Percentiles rank a stretch among this genome's conserved stretches.
Evolutionary conservation across 2,329 filamentous ascomycete species (phyloP).

Genomic region (Curvularia sp.): DNA sequence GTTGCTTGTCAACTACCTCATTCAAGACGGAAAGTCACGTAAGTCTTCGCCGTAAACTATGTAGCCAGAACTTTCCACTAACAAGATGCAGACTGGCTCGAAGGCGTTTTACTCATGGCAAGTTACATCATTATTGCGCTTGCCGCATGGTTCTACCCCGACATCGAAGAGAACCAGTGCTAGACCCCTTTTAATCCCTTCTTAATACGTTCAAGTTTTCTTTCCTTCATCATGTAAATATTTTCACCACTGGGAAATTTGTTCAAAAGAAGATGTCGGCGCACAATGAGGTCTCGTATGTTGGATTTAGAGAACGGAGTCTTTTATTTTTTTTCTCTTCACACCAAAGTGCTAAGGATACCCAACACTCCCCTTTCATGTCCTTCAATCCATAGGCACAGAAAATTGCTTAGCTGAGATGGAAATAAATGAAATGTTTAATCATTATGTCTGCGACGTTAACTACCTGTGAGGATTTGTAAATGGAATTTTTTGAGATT

Average conservation of each 20-base stretch:
- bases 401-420: not conserved
- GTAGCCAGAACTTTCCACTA: conserved; percentile 17
- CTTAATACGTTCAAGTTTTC: not conserved
- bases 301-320: conserved; percentile 2
- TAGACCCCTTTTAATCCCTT: conserved; percentile 10
- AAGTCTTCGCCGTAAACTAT: conserved; percentile 23
- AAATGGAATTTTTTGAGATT: no score
- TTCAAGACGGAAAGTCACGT: conserved; percentile 64
- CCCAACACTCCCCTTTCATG: conserved; percentile 6
- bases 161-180: conserved; percentile 30
- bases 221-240: conserved; percentile 5
- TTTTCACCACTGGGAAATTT: not conserved
- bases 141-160: conserved; percentile 61
- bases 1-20: conserved; percentile 68
- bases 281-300: not conserved
- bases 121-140: conserved; percentile 69
- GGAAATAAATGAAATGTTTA: not conserved
- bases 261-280: not conserved
- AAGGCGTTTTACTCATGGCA: conserved; percentile 66
- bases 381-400: conserved; percentile 2
- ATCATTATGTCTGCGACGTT: no score
- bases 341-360: conserved; percentile 14
- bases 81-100: conserved; percentile 59
- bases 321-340: not conserved
- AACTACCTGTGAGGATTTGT: no score